Evolutionary conservation across 306 rosid species (phyloP), one percentile per base, ranked within the genome.

Genomic region (Vachellia collinsii): DNA sequence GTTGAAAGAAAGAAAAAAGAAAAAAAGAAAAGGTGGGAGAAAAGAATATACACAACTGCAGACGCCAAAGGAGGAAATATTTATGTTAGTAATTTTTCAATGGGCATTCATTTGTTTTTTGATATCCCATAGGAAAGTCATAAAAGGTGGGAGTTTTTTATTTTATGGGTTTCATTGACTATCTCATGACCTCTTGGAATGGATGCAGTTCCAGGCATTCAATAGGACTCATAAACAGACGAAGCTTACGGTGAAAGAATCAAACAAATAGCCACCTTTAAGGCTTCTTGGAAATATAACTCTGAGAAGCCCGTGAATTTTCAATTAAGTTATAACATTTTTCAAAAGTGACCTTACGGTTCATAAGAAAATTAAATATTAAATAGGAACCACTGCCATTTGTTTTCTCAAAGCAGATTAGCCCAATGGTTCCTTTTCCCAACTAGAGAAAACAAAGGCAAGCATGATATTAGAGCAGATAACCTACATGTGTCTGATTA

Each of bases 401-500:
- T 16, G 39, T 16, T 58, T 80, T 38, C 39, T 50, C 66, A 59
- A 61, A 47, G 71, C 65, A 20, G 51, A 61, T 34, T 44, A 37
- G 53, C 48, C 54, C 19, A 36, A 63, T 7, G 38, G 22, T 34
- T 38, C 78, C 38, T 65, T 46, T 53, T 29, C 23, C 42, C 76
- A 56, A 54, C 16, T 14, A 22, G 25, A 78, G 53, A 64, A 9
- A 69, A 54, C 17, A 78, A 54, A 23, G 14, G 43, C 14, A n/a
- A 70, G 65, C 16, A 77, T 37, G 43, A 64, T 50, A 50, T 23
- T 16, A 64, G 12, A 80, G 63, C 19, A 34, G 36, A 62, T 19
- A 74, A 51, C 58, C 78, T 72, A 44, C 51, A 46, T 9, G 50
- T 70, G 39, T 7, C 77, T 20, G 41, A 48, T 69, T 44, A 56